Evolutionary conservation across 371 early-diverging fungal species (phyloP).

Genomic region (Mucor circinelloides): DNA sequence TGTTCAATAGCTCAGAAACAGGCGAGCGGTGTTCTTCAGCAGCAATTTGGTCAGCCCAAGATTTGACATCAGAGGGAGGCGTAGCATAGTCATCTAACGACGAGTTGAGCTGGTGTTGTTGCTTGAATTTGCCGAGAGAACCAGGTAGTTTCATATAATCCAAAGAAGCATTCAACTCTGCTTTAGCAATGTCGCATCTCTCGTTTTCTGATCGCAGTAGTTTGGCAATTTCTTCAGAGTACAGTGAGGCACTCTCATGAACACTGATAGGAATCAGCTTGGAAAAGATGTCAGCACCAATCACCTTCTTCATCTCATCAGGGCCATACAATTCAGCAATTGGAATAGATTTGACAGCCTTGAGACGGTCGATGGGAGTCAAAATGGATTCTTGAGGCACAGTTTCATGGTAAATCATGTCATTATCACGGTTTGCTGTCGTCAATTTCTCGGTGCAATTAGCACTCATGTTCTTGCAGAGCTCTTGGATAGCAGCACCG

Average conservation of each 20-base stretch:
- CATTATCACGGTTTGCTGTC: conserved; percentile 84
- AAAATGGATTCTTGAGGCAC: conserved; percentile 83
- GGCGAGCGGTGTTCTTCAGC: conserved; percentile 43
- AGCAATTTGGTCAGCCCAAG: conserved; percentile 66
- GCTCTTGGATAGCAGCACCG: conserved; percentile 64
- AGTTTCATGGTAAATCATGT: conserved; percentile 91
- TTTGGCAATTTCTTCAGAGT: conserved; percentile 95
- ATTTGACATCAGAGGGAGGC: conserved; percentile 63
- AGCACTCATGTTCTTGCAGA: conserved; percentile 61
- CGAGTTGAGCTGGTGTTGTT: conserved; percentile 45
- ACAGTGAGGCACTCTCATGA: conserved; percentile 89
- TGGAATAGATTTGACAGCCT: conserved; percentile 72
- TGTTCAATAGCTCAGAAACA: conserved; percentile 58
- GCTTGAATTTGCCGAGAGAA: conserved; percentile 77
- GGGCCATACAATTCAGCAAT: conserved; percentile 74
- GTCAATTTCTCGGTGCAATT: conserved; percentile 63
- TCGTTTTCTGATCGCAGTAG: conserved; percentile 81
- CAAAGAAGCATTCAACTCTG: conserved; percentile 83
- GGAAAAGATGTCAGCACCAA: conserved; percentile 87
- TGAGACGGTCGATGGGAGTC: conserved; percentile 79
- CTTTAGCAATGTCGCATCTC: conserved; percentile 78
- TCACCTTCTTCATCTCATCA: conserved; percentile 71
- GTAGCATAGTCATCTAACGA: conserved; percentile 57
- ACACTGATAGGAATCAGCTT: conserved; percentile 88
- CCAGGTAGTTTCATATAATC: conserved; percentile 85